phyloP scores from a whole-genome alignment of 164 flowering plant genomes.

The Warburgia ugandensis region DNA sequence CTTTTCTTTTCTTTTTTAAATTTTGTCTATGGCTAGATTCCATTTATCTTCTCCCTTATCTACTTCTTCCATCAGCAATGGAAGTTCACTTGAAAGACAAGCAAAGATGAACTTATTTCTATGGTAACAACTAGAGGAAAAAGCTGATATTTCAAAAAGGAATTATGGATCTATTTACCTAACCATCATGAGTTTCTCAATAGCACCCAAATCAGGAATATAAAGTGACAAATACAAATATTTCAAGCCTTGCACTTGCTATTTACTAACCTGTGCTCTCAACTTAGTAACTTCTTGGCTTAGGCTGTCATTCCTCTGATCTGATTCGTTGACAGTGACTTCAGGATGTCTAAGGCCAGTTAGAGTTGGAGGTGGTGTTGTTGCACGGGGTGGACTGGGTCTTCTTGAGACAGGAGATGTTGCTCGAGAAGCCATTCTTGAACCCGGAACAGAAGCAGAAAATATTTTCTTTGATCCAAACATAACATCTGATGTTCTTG shows the following conservation, averaged over 20 bases:
- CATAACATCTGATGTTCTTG: constrained; percentile 27
- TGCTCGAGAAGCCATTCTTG: constrained; percentile 46
- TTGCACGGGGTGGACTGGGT: constrained; percentile 37
- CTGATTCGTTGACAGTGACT: constrained; percentile 27
- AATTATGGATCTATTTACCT: background rate
- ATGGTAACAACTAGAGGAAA: background rate
- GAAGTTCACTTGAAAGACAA: too few species aligned
- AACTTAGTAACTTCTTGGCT: constrained; percentile 49
- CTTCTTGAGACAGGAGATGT: constrained; percentile 51
- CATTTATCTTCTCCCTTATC: too few species aligned
- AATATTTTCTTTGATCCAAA: constrained; percentile 27
- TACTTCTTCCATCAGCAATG: too few species aligned
- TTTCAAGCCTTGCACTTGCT: background rate
- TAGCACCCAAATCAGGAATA: background rate
- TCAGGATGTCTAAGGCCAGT: constrained; percentile 25
- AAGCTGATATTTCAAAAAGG: background rate
- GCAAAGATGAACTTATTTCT: too few species aligned
- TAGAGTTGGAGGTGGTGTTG: constrained; percentile 19
- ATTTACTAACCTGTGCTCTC: constrained; percentile 52
- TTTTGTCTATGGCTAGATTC: too few species aligned
- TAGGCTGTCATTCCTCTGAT: constrained; percentile 31
- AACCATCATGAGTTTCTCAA: background rate
- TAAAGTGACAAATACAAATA: background rate
- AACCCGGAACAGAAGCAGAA: constrained; percentile 44
- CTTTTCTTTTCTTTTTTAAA: too few species aligned